Percentiles rank a stretch among this genome's conserved stretches.
Conservation (phyloP, 202 grass and related monocot genomes). For the Thinopyrum obtusiflorum region DNA sequence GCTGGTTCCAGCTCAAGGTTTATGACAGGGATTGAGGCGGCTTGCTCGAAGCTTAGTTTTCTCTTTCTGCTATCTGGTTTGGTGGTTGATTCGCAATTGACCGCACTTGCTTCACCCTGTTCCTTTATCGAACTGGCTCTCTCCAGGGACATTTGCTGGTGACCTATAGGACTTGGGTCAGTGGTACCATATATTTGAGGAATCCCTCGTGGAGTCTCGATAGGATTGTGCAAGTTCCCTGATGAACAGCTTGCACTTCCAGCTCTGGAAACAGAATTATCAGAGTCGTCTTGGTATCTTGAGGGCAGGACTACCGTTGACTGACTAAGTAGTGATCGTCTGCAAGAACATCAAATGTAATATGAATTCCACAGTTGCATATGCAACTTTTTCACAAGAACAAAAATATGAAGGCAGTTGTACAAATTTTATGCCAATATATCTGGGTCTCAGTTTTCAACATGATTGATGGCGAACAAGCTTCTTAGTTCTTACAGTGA, state of each 20-base stretch:
- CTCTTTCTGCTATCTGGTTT: conserved; percentile 81
- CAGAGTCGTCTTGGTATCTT: conserved; percentile 43
- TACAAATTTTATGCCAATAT: conserved; percentile 5
- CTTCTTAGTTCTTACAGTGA: neutral
- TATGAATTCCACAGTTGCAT: conserved; percentile 1
- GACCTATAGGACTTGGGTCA: conserved; percentile 42
- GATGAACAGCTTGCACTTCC: conserved; percentile 60
- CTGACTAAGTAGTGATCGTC: conserved; percentile 82
- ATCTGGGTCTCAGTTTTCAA: neutral
- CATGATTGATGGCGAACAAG: neutral
- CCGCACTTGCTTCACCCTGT: conserved; percentile 27
- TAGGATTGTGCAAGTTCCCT: conserved; percentile 29
- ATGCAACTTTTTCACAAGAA: neutral
- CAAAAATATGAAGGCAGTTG: conserved; percentile 6
- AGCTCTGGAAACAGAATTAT: conserved; percentile 48
- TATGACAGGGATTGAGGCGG: conserved; percentile 37
- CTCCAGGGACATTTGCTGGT: conserved; percentile 31
- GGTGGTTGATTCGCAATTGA: conserved; percentile 49
- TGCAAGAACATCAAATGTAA: conserved; percentile 35
- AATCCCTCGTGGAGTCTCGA: conserved; percentile 45
- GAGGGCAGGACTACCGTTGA: conserved; percentile 52
- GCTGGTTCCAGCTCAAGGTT: conserved; percentile 34
- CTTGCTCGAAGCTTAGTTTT: conserved; percentile 76
- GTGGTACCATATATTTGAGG: conserved; percentile 28
- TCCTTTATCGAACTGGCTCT: conserved; percentile 28